Evolutionary conservation across 2,329 filamentous ascomycete genomes (phyloP).

Genomic region (Cladophialophora immunda): DNA sequence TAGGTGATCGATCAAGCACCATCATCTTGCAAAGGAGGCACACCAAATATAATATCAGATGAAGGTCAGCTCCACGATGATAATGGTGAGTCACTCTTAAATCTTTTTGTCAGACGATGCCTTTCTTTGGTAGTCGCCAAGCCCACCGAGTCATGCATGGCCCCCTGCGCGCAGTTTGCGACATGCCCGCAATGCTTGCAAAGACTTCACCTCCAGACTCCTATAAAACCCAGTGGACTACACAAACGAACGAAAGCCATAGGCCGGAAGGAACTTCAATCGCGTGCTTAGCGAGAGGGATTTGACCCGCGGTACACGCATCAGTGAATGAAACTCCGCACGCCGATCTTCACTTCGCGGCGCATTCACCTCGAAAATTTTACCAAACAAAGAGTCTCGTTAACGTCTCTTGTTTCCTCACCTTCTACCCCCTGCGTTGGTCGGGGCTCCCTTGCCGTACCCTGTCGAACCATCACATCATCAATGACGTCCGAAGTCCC

Average conservation of each 20-base stretch:
- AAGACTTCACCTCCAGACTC: not conserved
- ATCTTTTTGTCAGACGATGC: too few species aligned
- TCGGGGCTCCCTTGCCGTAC: not conserved
- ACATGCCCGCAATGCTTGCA: not conserved
- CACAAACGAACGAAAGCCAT: not conserved
- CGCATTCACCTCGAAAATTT: slow-evolving; percentile 4
- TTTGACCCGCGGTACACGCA: not conserved
- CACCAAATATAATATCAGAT: too few species aligned
- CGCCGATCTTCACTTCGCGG: not conserved
- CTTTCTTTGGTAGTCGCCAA: not conserved
- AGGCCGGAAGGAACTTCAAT: not conserved
- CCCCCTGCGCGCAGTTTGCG: not conserved
- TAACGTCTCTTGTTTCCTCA: slow-evolving; percentile 1
- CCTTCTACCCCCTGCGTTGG: not conserved
- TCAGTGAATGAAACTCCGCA: slow-evolving; percentile 5
- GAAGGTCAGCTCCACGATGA: too few species aligned
- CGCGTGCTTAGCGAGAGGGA: not conserved
- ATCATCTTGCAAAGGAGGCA: too few species aligned
- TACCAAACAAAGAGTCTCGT: not conserved
- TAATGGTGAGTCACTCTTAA: too few species aligned
- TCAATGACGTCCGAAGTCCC: slow-evolving; percentile 37
- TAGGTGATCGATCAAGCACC: too few species aligned
- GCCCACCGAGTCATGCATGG: not conserved
- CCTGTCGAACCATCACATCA: slow-evolving; percentile 1
- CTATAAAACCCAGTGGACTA: not conserved